phyloP scores from a whole-genome alignment of 805 yeast species.

The Candida vaughaniae region DNA sequence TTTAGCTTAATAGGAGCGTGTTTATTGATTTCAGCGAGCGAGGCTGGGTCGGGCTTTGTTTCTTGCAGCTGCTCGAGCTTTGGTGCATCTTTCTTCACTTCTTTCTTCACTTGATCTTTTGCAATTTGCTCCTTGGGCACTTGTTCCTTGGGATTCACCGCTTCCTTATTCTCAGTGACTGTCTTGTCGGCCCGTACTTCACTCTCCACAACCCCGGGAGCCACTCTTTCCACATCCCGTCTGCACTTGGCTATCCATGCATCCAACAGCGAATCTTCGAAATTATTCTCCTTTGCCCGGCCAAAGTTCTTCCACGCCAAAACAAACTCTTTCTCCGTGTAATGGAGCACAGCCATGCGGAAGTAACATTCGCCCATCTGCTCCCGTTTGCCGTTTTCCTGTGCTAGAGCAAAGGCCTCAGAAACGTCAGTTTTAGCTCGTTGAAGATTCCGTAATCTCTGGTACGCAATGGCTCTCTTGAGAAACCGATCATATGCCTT shows the following conservation, averaged over 20 bases:
- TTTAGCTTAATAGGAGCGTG: conserved; percentile 40
- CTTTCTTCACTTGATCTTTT: background rate
- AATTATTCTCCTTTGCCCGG: conserved; percentile 41
- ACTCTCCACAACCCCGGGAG: background rate
- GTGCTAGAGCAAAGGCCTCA: conserved; percentile 46
- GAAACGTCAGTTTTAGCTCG: conserved; percentile 47
- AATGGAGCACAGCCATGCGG: conserved; percentile 47
- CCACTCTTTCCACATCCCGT: conserved; percentile 19
- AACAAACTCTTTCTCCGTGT: conserved; percentile 39
- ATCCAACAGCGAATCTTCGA: conserved; percentile 45
- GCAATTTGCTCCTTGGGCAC: background rate
- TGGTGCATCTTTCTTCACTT: background rate
- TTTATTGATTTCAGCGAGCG: conserved; percentile 32
- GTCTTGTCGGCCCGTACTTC: background rate
- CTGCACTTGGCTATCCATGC: conserved; percentile 47
- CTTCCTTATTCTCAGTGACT: background rate
- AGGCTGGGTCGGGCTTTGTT: conserved; percentile 1
- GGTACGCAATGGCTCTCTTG: conserved; percentile 50
- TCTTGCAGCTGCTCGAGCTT: background rate
- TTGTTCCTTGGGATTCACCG: background rate
- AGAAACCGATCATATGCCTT: conserved; percentile 47
- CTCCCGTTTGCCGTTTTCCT: conserved; percentile 43
- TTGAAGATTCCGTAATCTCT: conserved; percentile 47
- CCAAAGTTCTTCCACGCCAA: conserved; percentile 42
- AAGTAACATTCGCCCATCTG: conserved; percentile 50